A percentile compares a stretch with the other conserved stretches of the same genome.
These are phyloP conservation scores for Euphorbia neoarborescens DNA, from an alignment of 441 rosid species.

Conservation along the genomic window DNA sequence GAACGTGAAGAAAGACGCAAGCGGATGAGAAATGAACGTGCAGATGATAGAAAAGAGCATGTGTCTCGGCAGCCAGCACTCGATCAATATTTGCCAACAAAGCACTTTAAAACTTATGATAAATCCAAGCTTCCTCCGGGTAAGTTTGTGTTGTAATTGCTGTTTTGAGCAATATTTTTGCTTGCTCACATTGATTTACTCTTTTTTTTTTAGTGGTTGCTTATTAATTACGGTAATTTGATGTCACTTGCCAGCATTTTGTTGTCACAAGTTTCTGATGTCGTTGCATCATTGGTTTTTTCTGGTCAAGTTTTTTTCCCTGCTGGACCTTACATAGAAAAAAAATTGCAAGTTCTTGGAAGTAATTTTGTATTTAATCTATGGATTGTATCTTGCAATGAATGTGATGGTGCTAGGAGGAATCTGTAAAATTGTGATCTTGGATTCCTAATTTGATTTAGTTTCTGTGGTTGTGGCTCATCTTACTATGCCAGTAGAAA, in stretches of 20 bases:
- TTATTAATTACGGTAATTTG: background rate
- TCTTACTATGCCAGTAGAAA: background rate
- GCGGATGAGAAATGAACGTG: slow-evolving; percentile 55
- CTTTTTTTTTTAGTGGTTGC: background rate
- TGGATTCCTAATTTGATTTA: background rate
- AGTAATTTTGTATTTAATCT: background rate
- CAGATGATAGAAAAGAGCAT: slow-evolving; percentile 48
- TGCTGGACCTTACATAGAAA: background rate
- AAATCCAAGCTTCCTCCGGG: slow-evolving; percentile 83
- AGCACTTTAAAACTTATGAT: slow-evolving; percentile 46
- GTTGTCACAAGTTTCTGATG: background rate
- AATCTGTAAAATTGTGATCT: background rate
- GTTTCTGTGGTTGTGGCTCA: slow-evolving; percentile 6
- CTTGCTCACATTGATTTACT: background rate
- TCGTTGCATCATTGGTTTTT: background rate
- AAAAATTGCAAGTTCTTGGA: background rate
- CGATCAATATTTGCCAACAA: slow-evolving; percentile 45
- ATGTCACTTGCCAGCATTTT: background rate
- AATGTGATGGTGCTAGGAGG: background rate
- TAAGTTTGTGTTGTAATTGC: slow-evolving; percentile 24
- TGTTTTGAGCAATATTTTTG: background rate
- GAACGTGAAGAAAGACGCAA: slow-evolving; percentile 93
- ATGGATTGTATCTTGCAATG: background rate
- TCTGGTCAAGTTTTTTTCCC: background rate
- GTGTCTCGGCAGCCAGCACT: slow-evolving; percentile 42